Evolutionary conservation across 73 alveolate genomes (phyloP), one percentile per base, ranked within the genome.

Genomic region (Paraurostyla sp.): DNA sequence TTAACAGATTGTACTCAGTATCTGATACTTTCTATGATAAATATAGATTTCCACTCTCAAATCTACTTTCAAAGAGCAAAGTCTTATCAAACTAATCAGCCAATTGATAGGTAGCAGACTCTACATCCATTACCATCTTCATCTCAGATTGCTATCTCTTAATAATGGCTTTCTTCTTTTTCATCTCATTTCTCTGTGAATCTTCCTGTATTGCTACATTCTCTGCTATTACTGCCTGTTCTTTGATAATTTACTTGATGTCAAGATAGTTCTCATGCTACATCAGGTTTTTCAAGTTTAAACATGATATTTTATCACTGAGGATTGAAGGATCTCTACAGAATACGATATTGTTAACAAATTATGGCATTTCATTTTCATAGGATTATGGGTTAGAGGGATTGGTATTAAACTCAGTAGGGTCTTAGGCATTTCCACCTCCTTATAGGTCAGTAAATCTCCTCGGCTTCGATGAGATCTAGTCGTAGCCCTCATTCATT

Each of bases 1-100:
- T 82, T 51, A 94, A 68, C 52, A 97, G 76, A 76, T 93, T 95
- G 89, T 95, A 97, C 60, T 97, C 95, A 83, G 81, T 90, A 68
- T 97, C 98, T 65, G 84, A 59, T 41, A 93, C 36, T 75, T 93
- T 94, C 30, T 54, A 49, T 0, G 95, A 98, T 32, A 89, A n/a
- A 33, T 68, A 57, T 29, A 96, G 87, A 71, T 96, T 96, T 0
- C 99, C 99, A 68, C 97, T 63, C 65, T 96, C 99, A 71, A 96
- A 96, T 40, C 93, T 40, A 18, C 97, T 88, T 52, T 96, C 99
- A 90, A 96, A 96, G 32, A 91, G 78, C 58, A 95, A 80, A 9
- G 95, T 90, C 3, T 85, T 89, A 54, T 94, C 98, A 2, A 22
- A 51, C 13, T 52, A 54, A 27, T 56, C 85, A 7, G 49, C 33